Base-by-base conservation (phyloP, 805 yeast genomes). In the Saccharomycodes ludwigii region DNA sequence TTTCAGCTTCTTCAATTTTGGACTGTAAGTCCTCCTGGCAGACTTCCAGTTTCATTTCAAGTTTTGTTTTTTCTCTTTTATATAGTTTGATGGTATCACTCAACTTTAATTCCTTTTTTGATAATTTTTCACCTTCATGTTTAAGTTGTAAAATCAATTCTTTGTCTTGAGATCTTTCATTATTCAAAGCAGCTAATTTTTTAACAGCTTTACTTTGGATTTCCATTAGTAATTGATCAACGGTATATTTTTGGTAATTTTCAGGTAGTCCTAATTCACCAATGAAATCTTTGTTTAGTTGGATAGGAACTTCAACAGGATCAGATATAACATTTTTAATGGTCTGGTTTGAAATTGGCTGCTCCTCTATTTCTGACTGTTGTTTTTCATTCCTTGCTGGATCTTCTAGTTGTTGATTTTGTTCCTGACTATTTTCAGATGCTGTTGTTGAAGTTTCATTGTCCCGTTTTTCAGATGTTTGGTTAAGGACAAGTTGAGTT, bases 111-210 rank as follows among this genome's bases (percentile, higher is more conserved):
- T 88, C 96, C 38, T 71, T 74, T 36, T 66, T 65, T 0, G 91
- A 73, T 23, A 84, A 54, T 16, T 67, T 71, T 39, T 78, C 76
- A 4, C 94, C 94, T 52, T 85, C 95, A 33, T 68, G 72, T 47
- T 80, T 48, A 18, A 86, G 56, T 35, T 76, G 74, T 12, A 69
- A 66, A 18, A 86, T 73, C 19, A 73, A 68, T 9, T 61, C 66
- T 31, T 85, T 59, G 60, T 76, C 43, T 53, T 70, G 18, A 18
- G 27, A 22, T 12, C 23, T 27, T 14, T 22, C 44, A 40, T 56
- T 29, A 52, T 35, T 43, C 34, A 47, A 40, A 5, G 35, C 48
- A 37, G 26, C 34, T 17, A 24, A 17, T 4, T 12, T 12, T 7
- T 7, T 21, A 9, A 8, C 25, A 17, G 8, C 34, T 4, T 12